Base-by-base conservation (phyloP, 345 rosid species). In the Bretschneidera sinensis region DNA sequence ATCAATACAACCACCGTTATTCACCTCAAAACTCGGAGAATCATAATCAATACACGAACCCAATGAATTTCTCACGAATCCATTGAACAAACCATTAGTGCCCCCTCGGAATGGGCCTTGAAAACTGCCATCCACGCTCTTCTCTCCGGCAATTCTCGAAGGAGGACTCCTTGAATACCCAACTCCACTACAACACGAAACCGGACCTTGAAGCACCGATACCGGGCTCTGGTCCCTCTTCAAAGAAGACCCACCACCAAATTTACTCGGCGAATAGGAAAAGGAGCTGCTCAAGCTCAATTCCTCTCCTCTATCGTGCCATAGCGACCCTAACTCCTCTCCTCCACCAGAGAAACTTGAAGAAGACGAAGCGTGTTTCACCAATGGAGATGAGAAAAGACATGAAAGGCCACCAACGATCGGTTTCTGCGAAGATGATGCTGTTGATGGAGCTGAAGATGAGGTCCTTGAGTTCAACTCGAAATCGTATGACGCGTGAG, bases 211-310 rank as follows among this genome's bases (percentile, higher is more conserved):
- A 64, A 92, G 65, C 49, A 89, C 97, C 17, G 98, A 89, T 17
- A 85, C 85, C 0, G 98, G 97, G 67, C 97, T 94, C 18, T 79
- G 92, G 19, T 87, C 90, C 57, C 80, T 69, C 79, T 84, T 83
- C 47, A 66, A 43, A 59, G 62, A 79, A 52, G 91, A 75, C 0
- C 76, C 80, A 51, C 69, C 61, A 19, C 57, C 43, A 39, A 73
- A 80, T 57, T 83, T 92, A 43, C 78, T 67, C 15, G 84, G 73
- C 1, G 89, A 77, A 55, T 79, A 85, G 48, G 82, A 66, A 33
- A 85, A 85, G 15, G 92, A 85, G 69, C 96, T 79, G 63, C 83
- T 80, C 64, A 84, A 68, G 71, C 72, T 73, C 63, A 73, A 69
- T 5, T 87, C 94, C 19, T 89, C 96, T 7, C 81, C 78, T 65